Base-by-base conservation (phyloP, 2,329 filamentous ascomycete species). In the Nigrospora osmanthi region DNA sequence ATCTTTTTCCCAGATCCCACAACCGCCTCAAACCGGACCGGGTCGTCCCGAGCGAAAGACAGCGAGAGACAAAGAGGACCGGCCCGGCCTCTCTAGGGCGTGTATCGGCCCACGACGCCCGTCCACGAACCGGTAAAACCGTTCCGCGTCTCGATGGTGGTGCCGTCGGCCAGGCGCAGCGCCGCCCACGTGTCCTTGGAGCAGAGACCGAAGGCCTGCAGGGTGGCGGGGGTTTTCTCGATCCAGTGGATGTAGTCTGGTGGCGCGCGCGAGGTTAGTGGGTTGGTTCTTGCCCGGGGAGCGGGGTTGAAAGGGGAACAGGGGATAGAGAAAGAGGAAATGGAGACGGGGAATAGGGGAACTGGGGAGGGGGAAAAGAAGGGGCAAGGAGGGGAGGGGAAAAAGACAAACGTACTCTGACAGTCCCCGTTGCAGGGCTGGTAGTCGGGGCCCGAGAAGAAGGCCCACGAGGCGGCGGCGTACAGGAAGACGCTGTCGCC, bases 401-500 rank as follows among this genome's bases (percentile, higher is more conserved):
- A 12, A 17, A 23, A 16, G 17, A 4, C 6, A 12, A 33, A 52
- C 56, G 58, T 53, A 57, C 55, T 50, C 47, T 69, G 62, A 47
- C 66, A 62, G 23, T 51, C 45, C 14, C 61, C 59, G 4, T 56
- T 51, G 47, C 66, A 67, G 6, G 43, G 23, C 47, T 66, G 62
- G 36, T 67, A 65, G 0, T 57, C 55, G 2, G 65, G 66, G 1
- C 67, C 67, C 44, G 59, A 64, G 55, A 68, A 70, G 54, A 71
- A 71, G 0, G 59, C 63, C 65, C 68, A 72, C 11, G 61, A 62
- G 0, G 67, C 69, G n/a, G 64, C 66, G 7, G 62, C 66, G 48
- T 69, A 71, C 1, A 61, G 65, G 42, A 63, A 63, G 36, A 72
- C 64, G 37, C 66, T 55, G 30, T 60, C 62, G 11, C 68, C 68